Conservation (phyloP, 257 asterid genomes). For the Petunia secreta region DNA sequence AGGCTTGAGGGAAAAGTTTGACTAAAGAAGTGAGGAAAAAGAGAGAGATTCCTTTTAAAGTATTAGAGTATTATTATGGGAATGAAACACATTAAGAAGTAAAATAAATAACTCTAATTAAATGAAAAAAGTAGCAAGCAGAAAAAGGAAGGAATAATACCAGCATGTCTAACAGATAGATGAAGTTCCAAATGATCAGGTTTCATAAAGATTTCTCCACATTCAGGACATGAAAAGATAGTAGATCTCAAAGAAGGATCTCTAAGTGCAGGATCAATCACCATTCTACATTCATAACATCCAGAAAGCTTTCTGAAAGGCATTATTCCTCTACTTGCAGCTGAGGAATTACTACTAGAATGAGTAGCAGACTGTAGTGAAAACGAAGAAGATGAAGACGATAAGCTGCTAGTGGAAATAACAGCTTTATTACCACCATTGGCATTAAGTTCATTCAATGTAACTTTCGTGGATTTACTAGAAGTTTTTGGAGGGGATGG, state of each 20-base stretch:
- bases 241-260: conserved; percentile 75
- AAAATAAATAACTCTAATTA: background rate
- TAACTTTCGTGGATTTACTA: conserved; percentile 45
- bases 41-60: conserved; percentile 18
- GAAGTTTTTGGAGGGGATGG: conserved; percentile 39
- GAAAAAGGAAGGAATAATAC: conserved; percentile 37
- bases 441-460: conserved; percentile 31
- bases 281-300: conserved; percentile 89
- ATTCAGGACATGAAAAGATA: conserved; percentile 58
- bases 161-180: conserved; percentile 88
- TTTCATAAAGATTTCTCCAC: conserved; percentile 80
- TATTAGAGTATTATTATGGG: background rate
- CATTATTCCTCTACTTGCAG: conserved; percentile 65
- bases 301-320: conserved; percentile 80
- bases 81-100: background rate
- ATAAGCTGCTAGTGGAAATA: background rate
- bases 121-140: background rate
- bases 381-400: conserved; percentile 39
- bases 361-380: conserved; percentile 28
- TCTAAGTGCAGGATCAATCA: conserved; percentile 80
- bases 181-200: conserved; percentile 78
- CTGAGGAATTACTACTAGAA: conserved; percentile 41
- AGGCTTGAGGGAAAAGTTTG: conserved; percentile 53
- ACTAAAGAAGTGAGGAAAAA: conserved; percentile 38
- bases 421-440: background rate